A percentile compares a stretch with the other conserved stretches of the same genome.
Conservation (phyloP, 495 filamentous ascomycete species). For the Massariosphaeria phaeospora region DNA sequence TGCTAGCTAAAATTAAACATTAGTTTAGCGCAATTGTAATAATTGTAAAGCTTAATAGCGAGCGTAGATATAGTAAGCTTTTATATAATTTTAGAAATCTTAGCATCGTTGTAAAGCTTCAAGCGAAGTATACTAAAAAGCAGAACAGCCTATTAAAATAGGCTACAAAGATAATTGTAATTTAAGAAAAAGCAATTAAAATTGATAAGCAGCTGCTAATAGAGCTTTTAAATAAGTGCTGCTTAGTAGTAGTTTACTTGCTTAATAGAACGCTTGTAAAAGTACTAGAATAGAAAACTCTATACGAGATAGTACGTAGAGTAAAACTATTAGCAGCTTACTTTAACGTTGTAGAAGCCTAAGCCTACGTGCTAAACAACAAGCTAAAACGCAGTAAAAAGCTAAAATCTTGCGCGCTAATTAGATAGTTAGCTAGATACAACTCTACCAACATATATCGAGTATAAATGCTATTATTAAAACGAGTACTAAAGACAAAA, state of each 20-base stretch:
- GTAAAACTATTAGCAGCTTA: slow-evolving; percentile 6
- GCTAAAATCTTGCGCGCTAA: slow-evolving; percentile 2
- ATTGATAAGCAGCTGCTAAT: slow-evolving; percentile 9
- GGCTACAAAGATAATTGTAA: background rate
- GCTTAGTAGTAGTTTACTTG: slow-evolving; percentile 9
- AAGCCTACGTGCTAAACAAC: slow-evolving; percentile 6
- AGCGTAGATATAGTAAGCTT: background rate
- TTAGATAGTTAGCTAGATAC: slow-evolving; percentile 22
- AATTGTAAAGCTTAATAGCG: background rate
- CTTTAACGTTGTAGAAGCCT: slow-evolving; percentile 1
- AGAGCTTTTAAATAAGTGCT: slow-evolving; percentile 5
- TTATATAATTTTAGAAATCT: background rate
- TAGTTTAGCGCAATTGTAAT: background rate
- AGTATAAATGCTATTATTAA: slow-evolving; percentile 16
- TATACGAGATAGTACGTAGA: background rate
- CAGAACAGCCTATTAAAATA: slow-evolving; percentile 1
- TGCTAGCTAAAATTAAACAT: background rate
- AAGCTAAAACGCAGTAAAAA: slow-evolving; percentile 4
- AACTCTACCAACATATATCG: slow-evolving; percentile 23
- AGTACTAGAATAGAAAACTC: slow-evolving; percentile 20
- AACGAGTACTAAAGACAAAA: slow-evolving; percentile 5
- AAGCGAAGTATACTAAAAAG: background rate
- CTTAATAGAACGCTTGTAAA: slow-evolving; percentile 25
- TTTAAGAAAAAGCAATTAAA: slow-evolving; percentile 6
- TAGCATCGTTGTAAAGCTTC: background rate